Evolutionary conservation across 352 stramenopile species (phyloP), one percentile per base, ranked within the genome.

Genomic region (Hyaloperonospora arabidopsidis): DNA sequence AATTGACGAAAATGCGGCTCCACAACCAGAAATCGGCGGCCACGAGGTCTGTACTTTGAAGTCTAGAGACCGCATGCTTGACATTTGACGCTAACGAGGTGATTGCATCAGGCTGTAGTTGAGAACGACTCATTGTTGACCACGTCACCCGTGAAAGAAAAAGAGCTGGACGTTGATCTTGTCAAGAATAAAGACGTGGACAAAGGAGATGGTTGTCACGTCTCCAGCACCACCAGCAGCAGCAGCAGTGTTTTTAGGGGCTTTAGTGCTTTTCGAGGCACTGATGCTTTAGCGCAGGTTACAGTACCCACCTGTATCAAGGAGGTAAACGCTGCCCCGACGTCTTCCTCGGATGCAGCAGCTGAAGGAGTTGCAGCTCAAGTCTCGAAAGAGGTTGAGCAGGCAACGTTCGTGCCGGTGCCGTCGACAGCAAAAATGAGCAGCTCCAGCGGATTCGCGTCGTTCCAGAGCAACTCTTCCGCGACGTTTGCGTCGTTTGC

Each of bases 401-500:
- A 55, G 17, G 52, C 52, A 11, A 62, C 45, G 15, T 45, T 54
- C 6, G 59, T 48, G 21, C 48, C 45, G 1, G 52, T 34, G 5
- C 52, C 56, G 49, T 55, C 41, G 22, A 53, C 49, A 40, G 41
- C 49, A 13, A 19, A 47, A 12, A 51, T 50, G 2, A 65, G 28
- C 13, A 59, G 40, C 8, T 73, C 60, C 18, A 65, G 66, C 28
- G 76, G 79, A 43, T 89, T 89, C 38, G 70, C 74, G 41, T 72
- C 65, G 1, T 86, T 86, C 52, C 71, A 82, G 53, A 67, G 47
- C 47, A 64, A 72, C 8, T 59, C 65, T 1, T 45, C 57, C 18
- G 62, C 70, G 34, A 78, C 73, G 22, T 87, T 86, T 51, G 68
- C 67, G 19, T 78, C 70, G n/a, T 82, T 89, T 52, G 72, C 74